Evolutionary conservation across 495 filamentous ascomycete species (phyloP).

Genomic region (Aspergillus baeticus): DNA sequence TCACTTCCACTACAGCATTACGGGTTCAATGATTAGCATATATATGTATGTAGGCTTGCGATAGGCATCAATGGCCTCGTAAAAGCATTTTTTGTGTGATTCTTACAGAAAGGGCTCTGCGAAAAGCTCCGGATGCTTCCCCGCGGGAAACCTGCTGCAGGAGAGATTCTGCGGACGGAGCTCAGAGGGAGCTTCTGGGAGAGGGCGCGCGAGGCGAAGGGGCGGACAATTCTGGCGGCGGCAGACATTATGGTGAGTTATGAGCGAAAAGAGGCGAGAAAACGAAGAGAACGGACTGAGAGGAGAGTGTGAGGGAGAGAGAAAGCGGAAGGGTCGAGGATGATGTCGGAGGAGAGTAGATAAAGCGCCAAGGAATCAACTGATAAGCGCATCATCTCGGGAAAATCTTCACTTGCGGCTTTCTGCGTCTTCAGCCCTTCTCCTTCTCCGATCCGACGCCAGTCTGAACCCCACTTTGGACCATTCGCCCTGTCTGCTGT

Average conservation of each 20-base stretch:
- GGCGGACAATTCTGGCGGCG: constrained; percentile 39
- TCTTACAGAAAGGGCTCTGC: constrained; percentile 46
- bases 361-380: constrained; percentile 28
- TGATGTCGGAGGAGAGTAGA: constrained; percentile 20
- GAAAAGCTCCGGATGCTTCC: constrained; percentile 49
- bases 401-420: constrained; percentile 24
- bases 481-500: not conserved
- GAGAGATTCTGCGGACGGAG: constrained; percentile 35
- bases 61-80: constrained; percentile 8
- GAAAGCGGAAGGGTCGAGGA: constrained; percentile 24
- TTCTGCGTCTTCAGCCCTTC: constrained; percentile 12
- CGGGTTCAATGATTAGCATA: constrained; percentile 27
- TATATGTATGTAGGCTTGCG: constrained; percentile 4
- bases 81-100: constrained; percentile 10
- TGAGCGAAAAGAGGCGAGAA: constrained; percentile 16
- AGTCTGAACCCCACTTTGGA: constrained; percentile 10
- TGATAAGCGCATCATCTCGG: constrained; percentile 23
- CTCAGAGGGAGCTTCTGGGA: constrained; percentile 43
- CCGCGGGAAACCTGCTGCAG: constrained; percentile 51
- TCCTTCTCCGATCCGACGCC: constrained; percentile 10
- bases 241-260: constrained; percentile 38
- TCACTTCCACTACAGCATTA: constrained; percentile 47
- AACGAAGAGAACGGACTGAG: constrained; percentile 20
- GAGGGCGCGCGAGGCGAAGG: constrained; percentile 42
- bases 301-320: constrained; percentile 29